These are phyloP conservation scores for Mycena capillaripes DNA, from an alignment of 768 basidiomycete species.

Conservation along the genomic window DNA sequence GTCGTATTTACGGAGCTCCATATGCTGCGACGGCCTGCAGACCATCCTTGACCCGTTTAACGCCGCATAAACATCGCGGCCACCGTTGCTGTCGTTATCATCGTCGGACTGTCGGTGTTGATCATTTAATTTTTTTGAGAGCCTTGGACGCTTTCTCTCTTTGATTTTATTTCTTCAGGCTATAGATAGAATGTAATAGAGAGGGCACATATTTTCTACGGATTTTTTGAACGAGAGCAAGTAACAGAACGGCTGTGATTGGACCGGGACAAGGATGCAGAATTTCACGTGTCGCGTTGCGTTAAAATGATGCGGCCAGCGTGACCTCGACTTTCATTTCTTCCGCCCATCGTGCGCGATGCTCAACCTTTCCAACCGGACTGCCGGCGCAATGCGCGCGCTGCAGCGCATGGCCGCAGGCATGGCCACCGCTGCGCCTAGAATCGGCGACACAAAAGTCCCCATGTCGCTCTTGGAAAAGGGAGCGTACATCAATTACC, in stretches of 20 bases:
- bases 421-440: conserved; percentile 85
- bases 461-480: conserved; percentile 90
- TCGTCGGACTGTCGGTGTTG: conserved; percentile 2
- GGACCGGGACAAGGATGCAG: background rate
- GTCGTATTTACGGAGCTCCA: background rate
- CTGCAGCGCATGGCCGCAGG: conserved; percentile 70
- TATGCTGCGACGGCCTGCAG: conserved; percentile 22
- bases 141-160: background rate
- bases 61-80: conserved; percentile 4
- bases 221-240: background rate
- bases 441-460: conserved; percentile 93
- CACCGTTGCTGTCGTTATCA: background rate
- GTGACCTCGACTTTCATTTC: conserved; percentile 40
- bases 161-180: background rate
- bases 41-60: background rate
- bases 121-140: background rate
- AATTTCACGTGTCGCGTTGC: conserved; percentile 28
- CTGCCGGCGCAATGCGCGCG: conserved; percentile 66
- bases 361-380: conserved; percentile 70
- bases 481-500: conserved; percentile 91
- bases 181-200: background rate
- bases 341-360: conserved; percentile 63
- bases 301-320: conserved; percentile 26
- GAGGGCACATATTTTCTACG: background rate
- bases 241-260: conserved; percentile 25